phyloP scores from a whole-genome alignment of 768 basidiomycete species.

The Calvatia gigantea region DNA sequence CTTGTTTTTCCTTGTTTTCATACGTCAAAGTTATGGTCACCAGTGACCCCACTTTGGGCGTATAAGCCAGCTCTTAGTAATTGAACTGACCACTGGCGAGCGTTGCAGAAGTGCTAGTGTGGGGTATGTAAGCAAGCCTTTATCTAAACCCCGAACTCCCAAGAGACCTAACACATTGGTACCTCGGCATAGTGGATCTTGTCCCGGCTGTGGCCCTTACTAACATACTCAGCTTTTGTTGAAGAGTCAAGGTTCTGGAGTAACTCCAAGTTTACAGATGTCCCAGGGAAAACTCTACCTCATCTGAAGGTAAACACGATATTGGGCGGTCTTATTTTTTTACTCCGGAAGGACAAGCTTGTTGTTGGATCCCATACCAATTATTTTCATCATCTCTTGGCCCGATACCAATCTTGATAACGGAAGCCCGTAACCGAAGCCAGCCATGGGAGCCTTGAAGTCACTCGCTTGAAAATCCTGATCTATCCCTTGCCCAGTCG shows the following conservation, averaged over 20 bases:
- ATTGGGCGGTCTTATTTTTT: background rate
- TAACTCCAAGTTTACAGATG: no score
- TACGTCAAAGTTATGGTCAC: background rate
- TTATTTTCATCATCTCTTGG: slow-evolving; percentile 5
- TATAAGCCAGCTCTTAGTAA: no score
- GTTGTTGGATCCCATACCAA: background rate
- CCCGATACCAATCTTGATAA: no score
- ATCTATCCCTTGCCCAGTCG: no score
- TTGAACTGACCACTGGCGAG: no score
- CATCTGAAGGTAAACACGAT: no score
- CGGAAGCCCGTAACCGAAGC: no score
- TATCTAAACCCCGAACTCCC: background rate
- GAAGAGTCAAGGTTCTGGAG: background rate
- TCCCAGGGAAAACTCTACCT: background rate
- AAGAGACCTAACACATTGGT: no score
- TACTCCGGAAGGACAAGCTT: background rate
- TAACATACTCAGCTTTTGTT: background rate
- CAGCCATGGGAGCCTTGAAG: no score
- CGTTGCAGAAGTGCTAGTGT: no score
- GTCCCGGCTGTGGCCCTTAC: slow-evolving; percentile 1
- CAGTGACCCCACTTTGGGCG: background rate
- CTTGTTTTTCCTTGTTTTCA: slow-evolving; percentile 6
- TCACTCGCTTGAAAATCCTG: no score
- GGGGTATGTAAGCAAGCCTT: no score
- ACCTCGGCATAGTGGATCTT: background rate